These are phyloP conservation scores for Nissolia schottii DNA, from an alignment of 306 rosid genomes.

Conservation along the genomic window DNA sequence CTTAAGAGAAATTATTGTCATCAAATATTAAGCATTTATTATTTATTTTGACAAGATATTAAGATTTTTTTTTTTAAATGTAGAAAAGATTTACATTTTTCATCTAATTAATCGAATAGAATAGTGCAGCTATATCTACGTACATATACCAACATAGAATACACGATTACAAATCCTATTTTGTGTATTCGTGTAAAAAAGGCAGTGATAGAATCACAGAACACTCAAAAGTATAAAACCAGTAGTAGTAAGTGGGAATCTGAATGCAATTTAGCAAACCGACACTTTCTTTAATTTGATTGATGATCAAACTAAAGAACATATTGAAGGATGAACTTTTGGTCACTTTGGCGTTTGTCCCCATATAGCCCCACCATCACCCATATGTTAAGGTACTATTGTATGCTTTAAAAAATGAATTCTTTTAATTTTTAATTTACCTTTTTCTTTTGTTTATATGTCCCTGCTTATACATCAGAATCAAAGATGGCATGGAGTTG, in stretches of 20 bases:
- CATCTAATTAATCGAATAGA: no score
- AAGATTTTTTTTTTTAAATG: no score
- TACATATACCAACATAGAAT: not conserved
- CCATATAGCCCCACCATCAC: slow-evolving; percentile 6
- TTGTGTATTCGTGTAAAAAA: not conserved
- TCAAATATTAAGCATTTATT: no score
- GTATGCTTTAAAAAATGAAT: not conserved
- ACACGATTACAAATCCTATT: not conserved
- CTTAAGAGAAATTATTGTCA: no score
- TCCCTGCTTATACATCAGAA: slow-evolving; percentile 15
- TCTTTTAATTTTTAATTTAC: no score
- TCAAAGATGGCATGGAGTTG: slow-evolving; percentile 14
- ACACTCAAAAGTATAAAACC: not conserved
- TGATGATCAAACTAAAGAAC: slow-evolving; percentile 12
- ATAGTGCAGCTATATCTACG: not conserved
- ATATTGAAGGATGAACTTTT: slow-evolving; percentile 30
- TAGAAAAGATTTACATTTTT: no score
- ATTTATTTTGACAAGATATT: no score
- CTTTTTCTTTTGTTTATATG: not conserved
- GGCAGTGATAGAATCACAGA: not conserved
- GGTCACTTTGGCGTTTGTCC: slow-evolving; percentile 38
- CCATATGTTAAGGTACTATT: not conserved
- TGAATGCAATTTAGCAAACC: slow-evolving; percentile 20
- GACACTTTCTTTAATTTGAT: not conserved
- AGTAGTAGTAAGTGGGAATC: slow-evolving; percentile 26